These are phyloP conservation scores for Candida vaughaniae DNA, from an alignment of 805 yeast genomes.

Conservation along the genomic window DNA sequence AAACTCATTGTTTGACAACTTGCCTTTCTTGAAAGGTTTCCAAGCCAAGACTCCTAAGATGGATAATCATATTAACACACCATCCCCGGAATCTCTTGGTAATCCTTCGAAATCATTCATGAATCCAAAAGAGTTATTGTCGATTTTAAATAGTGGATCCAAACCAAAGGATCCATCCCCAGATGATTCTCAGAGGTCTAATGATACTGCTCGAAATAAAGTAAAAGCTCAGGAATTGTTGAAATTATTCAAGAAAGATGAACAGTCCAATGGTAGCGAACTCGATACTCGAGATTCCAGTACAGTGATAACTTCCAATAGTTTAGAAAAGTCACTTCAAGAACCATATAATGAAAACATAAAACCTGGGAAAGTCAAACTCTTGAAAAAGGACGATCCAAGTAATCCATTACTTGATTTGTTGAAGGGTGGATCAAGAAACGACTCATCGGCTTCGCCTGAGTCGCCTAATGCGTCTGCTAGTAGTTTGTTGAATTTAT, in stretches of 20 bases:
- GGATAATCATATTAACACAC: constrained; percentile 12
- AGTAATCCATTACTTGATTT: constrained; percentile 5
- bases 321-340: constrained; percentile 20
- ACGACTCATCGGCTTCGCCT: background rate
- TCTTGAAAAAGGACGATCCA: constrained; percentile 23
- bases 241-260: constrained; percentile 24
- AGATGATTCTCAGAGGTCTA: constrained; percentile 9
- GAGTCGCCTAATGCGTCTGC: constrained; percentile 9
- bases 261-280: background rate
- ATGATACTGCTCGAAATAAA: constrained; percentile 22
- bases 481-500: constrained; percentile 16
- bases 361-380: constrained; percentile 24
- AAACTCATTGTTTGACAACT: constrained; percentile 14
- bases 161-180: constrained; percentile 5
- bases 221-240: constrained; percentile 32
- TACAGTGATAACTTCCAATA: constrained; percentile 22
- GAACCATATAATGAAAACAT: constrained; percentile 8
- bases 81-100: constrained; percentile 39
- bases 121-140: constrained; percentile 43
- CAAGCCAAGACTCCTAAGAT: background rate
- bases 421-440: constrained; percentile 1
- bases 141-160: constrained; percentile 34
- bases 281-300: background rate
- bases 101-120: constrained; percentile 36
- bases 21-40: constrained; percentile 6